Evolutionary conservation across 2,329 filamentous ascomycete genomes (phyloP).

Genomic region (Nigrograna mackinnonii): DNA sequence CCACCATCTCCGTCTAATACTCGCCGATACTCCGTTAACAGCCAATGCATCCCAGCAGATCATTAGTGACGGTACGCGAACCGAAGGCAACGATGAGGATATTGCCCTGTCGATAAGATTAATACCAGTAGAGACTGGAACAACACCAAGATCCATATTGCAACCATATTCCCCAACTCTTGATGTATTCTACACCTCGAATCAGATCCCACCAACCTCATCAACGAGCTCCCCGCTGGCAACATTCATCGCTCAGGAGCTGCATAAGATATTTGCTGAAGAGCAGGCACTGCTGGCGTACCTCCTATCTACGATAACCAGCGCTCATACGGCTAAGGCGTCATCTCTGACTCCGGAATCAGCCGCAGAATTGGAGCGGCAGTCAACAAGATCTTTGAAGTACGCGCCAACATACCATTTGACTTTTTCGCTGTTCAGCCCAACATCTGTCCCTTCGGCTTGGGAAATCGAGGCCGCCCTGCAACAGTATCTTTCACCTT

Average conservation of each 20-base stretch:
- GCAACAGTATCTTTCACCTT: constrained; percentile 76
- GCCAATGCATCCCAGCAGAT: constrained; percentile 36
- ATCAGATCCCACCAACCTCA: constrained; percentile 66
- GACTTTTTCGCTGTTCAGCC: constrained; percentile 92
- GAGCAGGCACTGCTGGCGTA: constrained; percentile 78
- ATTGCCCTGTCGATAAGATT: constrained; percentile 74
- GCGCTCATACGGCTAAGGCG: constrained; percentile 45
- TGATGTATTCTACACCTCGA: constrained; percentile 76
- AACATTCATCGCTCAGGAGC: constrained; percentile 75
- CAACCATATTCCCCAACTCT: constrained; percentile 72
- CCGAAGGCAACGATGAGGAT: constrained; percentile 44
- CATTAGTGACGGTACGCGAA: constrained; percentile 27
- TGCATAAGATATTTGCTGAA: constrained; percentile 80
- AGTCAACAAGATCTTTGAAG: constrained; percentile 83
- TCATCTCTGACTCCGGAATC: constrained; percentile 48
- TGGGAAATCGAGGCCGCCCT: constrained; percentile 91
- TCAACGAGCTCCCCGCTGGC: constrained; percentile 75
- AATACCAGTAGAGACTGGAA: constrained; percentile 60
- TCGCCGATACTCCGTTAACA: constrained; percentile 45
- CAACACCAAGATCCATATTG: constrained; percentile 62
- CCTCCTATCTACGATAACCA: constrained; percentile 49
- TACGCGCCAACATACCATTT: constrained; percentile 94
- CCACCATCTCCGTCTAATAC: constrained; percentile 76
- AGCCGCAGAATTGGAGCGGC: constrained; percentile 60
- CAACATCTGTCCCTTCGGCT: constrained; percentile 73